phyloP scores from a whole-genome alignment of 2,329 filamentous ascomycete genomes.

The Aurifilum marmelostoma region DNA sequence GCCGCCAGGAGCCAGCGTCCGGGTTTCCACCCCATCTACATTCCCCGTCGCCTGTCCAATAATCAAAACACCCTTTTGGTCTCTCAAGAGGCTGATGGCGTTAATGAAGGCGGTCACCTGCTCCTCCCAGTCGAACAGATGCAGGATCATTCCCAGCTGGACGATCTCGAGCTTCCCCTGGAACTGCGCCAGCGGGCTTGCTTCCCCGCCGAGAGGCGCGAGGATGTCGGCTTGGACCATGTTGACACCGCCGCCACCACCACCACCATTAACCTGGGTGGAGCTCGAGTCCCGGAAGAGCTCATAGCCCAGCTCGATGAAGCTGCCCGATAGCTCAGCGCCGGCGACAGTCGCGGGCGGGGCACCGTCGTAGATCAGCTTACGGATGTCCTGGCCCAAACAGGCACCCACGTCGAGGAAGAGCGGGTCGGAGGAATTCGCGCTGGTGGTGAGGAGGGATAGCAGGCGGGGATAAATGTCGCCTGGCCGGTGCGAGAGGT shows the following conservation, averaged over 20 bases:
- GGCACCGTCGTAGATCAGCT: conserved; percentile 43
- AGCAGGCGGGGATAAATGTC: conserved; percentile 38
- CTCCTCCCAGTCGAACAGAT: conserved; percentile 43
- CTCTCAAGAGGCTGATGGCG: conserved; percentile 36
- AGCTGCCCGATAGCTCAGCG: conserved; percentile 40
- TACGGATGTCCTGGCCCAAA: conserved; percentile 48
- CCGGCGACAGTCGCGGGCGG: conserved; percentile 37
- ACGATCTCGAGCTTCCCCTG: conserved; percentile 40
- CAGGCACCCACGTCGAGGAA: conserved; percentile 49
- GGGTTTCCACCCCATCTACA: conserved; percentile 21
- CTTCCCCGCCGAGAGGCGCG: conserved; percentile 36
- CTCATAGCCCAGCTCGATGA: conserved; percentile 46
- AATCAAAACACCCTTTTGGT: conserved; percentile 37
- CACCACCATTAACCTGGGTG: neutral
- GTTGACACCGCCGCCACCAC: conserved; percentile 27
- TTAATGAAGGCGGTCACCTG: conserved; percentile 37
- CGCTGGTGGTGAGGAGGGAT: conserved; percentile 29
- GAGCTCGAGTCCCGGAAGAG: conserved; percentile 41
- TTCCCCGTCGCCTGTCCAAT: conserved; percentile 37
- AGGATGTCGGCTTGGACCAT: conserved; percentile 41
- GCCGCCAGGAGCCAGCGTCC: conserved; percentile 16
- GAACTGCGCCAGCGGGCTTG: conserved; percentile 33
- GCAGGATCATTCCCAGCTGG: conserved; percentile 44
- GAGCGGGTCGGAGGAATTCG: conserved; percentile 30
- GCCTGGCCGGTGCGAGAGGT: conserved; percentile 37